A percentile compares a stretch with the other conserved stretches of the same genome.
These are phyloP conservation scores for Sphaerostilbella broomeana DNA, from an alignment of 2,329 filamentous ascomycete species.

Conservation along the genomic window DNA sequence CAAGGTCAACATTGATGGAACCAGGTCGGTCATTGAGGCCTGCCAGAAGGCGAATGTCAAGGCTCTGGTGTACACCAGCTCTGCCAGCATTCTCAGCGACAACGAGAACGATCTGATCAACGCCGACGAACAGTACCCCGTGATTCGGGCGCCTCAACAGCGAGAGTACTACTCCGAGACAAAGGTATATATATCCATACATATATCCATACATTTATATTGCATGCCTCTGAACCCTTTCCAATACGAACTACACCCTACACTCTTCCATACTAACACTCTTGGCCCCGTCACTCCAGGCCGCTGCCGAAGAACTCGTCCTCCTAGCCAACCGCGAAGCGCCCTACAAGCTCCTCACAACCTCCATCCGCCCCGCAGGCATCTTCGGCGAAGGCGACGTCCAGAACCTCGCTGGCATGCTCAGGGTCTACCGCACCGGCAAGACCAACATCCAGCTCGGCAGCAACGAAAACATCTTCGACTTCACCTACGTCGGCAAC, in stretches of 20 bases:
- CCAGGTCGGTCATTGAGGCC: slow-evolving; percentile 67
- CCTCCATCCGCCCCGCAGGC: slow-evolving; percentile 74
- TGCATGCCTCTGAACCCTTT: too few relatives aligned
- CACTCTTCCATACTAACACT: background rate
- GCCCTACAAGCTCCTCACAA: slow-evolving; percentile 61
- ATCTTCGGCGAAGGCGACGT: slow-evolving; percentile 89
- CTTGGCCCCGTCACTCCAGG: slow-evolving; percentile 33
- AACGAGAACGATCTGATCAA: slow-evolving; percentile 73
- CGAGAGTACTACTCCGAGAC: slow-evolving; percentile 84
- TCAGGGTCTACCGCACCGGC: slow-evolving; percentile 61
- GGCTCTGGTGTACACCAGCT: slow-evolving; percentile 86
- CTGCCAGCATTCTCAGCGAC: slow-evolving; percentile 79
- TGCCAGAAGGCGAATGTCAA: slow-evolving; percentile 65
- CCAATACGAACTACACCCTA: too few relatives aligned
- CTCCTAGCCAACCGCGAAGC: slow-evolving; percentile 63
- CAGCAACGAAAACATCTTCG: slow-evolving; percentile 55
- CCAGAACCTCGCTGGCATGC: slow-evolving; percentile 65
- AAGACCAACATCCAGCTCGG: slow-evolving; percentile 78
- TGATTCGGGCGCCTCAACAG: slow-evolving; percentile 64
- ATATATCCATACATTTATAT: background rate
- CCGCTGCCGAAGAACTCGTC: slow-evolving; percentile 74
- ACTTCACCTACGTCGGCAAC: slow-evolving; percentile 60
- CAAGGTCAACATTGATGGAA: slow-evolving; percentile 85
- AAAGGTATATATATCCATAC: slow-evolving; percentile 50
- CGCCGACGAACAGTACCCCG: slow-evolving; percentile 76